Conservation (phyloP, 1,139 yeast species). For the Candida dubliniensis region DNA sequence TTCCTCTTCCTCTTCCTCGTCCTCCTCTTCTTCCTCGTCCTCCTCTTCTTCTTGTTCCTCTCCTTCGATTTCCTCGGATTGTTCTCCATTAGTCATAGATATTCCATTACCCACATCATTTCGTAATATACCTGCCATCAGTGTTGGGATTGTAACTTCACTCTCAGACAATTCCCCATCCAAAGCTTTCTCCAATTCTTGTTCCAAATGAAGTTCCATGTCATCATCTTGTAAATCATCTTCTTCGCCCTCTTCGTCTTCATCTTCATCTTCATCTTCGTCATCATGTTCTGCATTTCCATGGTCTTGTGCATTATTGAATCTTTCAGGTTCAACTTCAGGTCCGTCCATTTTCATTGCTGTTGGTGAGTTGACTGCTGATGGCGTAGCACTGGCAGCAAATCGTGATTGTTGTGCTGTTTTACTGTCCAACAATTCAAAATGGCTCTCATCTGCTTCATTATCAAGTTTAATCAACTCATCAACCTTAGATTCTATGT, state of each 20-base stretch:
- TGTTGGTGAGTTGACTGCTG: constrained; percentile 23
- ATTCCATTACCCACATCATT: constrained; percentile 17
- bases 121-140: constrained; percentile 15
- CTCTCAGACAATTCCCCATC: constrained; percentile 16
- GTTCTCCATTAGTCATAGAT: constrained; percentile 19
- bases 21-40: constrained; percentile 27
- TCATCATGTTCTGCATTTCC: constrained; percentile 13
- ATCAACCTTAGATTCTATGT: constrained; percentile 76
- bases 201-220: constrained; percentile 18
- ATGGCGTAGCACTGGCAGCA: constrained; percentile 24
- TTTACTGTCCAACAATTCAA: constrained; percentile 68
- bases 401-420: constrained; percentile 18
- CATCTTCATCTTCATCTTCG: constrained; percentile 23
- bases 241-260: constrained; percentile 27
- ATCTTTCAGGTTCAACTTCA: neutral
- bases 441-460: constrained; percentile 79
- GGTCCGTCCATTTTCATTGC: constrained; percentile 11
- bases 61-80: constrained; percentile 11
- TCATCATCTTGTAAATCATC: constrained; percentile 19
- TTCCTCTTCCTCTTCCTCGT: constrained; percentile 31
- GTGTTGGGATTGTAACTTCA: constrained; percentile 11
- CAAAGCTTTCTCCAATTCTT: constrained; percentile 42
- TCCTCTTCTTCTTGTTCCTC: constrained; percentile 19
- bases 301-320: neutral
- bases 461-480: constrained; percentile 74